Evolutionary conservation across 2,329 filamentous ascomycete genomes (phyloP), one percentile per base, ranked within the genome.

Genomic region (Aspergillus chevalieri): DNA sequence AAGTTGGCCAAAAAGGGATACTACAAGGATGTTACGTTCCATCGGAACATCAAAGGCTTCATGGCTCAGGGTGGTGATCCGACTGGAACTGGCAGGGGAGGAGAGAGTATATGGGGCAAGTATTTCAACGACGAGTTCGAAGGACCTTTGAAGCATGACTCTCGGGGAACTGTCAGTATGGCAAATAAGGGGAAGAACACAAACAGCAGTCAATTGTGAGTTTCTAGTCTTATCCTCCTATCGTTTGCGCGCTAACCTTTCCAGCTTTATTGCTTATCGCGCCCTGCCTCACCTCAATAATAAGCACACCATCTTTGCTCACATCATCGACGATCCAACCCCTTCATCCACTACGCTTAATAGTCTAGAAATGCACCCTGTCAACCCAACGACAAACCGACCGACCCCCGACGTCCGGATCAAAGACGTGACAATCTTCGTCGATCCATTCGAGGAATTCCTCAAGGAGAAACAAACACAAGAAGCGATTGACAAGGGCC

Each of bases 41-140:
- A 98, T 69, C 84, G 93, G 54, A 96, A 94, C 66, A 96, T 98
- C 60, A 85, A 85, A 50, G 89, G 87, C 60, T 98, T 98, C 67
- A 98, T 98, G 93, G 88, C 98, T 36, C 93, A 98, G 68, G 92
- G 92, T 41, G 93, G 93, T 34, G 93, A 98, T 65, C 93, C 93
- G 0, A 89, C 89, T 0, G 92, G 92, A 1, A 95, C 90, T 0
- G 93, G 93, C 1, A 81, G 89, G 52, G 93, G 93, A n/a, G 93
- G 93, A 0, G 75, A 83, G 44, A 94, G 87, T 62, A 84, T 95
- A 52, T 98, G 93, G 93, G 88, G 88, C 51, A 95, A 94, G 70
- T 88, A 90, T 53, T 98, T 98, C 63, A 79, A 86, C 47, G 93
- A 98, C 67, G 93, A 98, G 66, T 86, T 97, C 54, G 90, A 96